Percentiles rank a stretch among this genome's conserved stretches.
These are phyloP conservation scores for Peltaster fructicola DNA, from an alignment of 2,329 filamentous ascomycete species.

Conservation along the genomic window DNA sequence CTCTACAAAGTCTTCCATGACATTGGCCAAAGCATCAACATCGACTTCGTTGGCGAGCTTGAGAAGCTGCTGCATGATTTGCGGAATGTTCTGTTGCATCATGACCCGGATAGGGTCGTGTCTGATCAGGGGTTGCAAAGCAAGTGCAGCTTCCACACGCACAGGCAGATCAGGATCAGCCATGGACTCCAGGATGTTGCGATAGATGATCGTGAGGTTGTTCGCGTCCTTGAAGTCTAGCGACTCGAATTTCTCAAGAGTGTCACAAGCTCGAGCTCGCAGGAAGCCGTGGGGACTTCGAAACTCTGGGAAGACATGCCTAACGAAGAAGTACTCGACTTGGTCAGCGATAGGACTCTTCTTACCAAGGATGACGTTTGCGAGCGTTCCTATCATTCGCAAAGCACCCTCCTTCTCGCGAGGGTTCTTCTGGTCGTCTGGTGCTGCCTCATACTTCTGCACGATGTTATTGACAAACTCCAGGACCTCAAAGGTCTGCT, in stretches of 20 bases:
- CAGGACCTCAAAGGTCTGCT: constrained; percentile 88
- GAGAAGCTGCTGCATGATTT: constrained; percentile 96
- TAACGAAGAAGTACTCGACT: constrained; percentile 95
- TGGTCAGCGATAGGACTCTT: constrained; percentile 96
- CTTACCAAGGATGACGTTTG: constrained; percentile 87
- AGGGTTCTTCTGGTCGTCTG: constrained; percentile 81
- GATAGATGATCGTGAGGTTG: constrained; percentile 91
- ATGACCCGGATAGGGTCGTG: constrained; percentile 85
- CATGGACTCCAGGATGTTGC: constrained; percentile 94
- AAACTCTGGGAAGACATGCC: constrained; percentile 97
- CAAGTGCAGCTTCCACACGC: constrained; percentile 80
- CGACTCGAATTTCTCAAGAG: constrained; percentile 93
- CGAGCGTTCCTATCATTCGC: constrained; percentile 90
- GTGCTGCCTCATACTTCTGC: constrained; percentile 71
- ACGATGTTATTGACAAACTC: constrained; percentile 92
- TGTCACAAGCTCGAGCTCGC: constrained; percentile 87
- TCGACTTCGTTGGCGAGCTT: constrained; percentile 97
- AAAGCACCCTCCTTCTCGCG: constrained; percentile 91
- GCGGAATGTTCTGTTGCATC: constrained; percentile 96
- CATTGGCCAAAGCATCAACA: constrained; percentile 89
- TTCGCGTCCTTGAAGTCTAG: constrained; percentile 92
- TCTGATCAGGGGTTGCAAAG: constrained; percentile 84
- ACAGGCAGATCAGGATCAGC: constrained; percentile 85
- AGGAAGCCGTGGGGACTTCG: constrained; percentile 81
- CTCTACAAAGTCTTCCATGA: constrained; percentile 99